Conservation (phyloP, 129 eudicot genomes). For the Pseudognaphalium luteoalbum region DNA sequence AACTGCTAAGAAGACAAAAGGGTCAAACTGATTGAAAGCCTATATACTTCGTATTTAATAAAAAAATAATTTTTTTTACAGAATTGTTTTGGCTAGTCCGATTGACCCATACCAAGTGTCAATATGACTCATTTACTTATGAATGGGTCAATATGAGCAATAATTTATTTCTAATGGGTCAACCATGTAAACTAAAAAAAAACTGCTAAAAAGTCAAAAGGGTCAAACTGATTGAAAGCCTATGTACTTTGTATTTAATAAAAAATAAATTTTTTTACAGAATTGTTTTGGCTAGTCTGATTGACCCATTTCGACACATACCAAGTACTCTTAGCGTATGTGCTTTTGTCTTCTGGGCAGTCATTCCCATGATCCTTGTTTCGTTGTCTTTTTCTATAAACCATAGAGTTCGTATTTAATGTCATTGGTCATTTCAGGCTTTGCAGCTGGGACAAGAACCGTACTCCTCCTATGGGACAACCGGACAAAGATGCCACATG, state of each 20-base stretch:
- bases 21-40: background rate
- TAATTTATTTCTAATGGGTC: background rate
- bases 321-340: background rate
- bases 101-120: background rate
- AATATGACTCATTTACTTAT: constrained; percentile 2
- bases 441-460: constrained; percentile 88
- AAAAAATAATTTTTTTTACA: background rate
- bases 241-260: background rate
- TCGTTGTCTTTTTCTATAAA: background rate
- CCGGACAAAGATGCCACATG: constrained; percentile 81
- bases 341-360: background rate
- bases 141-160: background rate
- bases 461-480: constrained; percentile 47
- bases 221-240: background rate
- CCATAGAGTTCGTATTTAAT: background rate
- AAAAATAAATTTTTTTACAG: background rate
- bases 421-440: constrained; percentile 48
- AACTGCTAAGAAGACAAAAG: background rate
- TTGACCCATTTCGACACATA: background rate
- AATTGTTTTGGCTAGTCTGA: background rate
- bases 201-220: background rate
- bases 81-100: no score
- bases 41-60: background rate
- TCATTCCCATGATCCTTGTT: background rate
- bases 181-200: background rate